Evolutionary conservation across 257 asterid species (phyloP), one percentile per base, ranked within the genome.

Genomic region (Solanum lycopersicoides): DNA sequence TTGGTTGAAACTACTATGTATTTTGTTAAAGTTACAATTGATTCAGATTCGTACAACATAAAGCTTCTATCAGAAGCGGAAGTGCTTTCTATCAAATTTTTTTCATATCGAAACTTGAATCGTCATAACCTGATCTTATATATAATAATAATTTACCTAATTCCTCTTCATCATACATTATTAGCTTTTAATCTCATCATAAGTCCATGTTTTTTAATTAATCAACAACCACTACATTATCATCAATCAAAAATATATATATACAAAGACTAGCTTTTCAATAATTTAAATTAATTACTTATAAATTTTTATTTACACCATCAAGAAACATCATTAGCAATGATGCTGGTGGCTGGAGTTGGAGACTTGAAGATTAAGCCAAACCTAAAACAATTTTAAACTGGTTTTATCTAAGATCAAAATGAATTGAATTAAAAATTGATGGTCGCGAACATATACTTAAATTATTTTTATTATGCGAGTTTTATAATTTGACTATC

Each of bases 291-390:
- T 69, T 63, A 23, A 66, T 35, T 72, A 72, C 28, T 35, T 9
- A 35, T 9, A 72, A 69, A 9, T 18, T 18, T 72, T 72, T 18
- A 72, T 18, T 35, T 35, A 21, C 28, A 72, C 79, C 45, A 72
- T 72, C 8, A 72, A 72, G 28, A 23, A 72, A 72, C 79, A 34
- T 72, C 44, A 34, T 72, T 72, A 72, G 45, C 9, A 35, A 34
- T 72, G 13, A 72, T 72, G 28, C 25, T 72, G 25, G 28, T 72
- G 79, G 45, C 2, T 21, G 20, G 79, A 72, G 28, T 72, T 34
- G 14, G 79, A 72, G 45, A 72, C 79, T 72, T 72, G 45, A 72
- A 72, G 79, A 72, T 18, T 72, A 72, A 72, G 45, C 12, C 79
- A 72, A 72, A 72, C 21, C 25, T 72, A 0, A 32, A 69, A 69